phyloP scores from a whole-genome alignment of 1,284 basidiomycete genomes.

The Fomitopsis betulina region DNA sequence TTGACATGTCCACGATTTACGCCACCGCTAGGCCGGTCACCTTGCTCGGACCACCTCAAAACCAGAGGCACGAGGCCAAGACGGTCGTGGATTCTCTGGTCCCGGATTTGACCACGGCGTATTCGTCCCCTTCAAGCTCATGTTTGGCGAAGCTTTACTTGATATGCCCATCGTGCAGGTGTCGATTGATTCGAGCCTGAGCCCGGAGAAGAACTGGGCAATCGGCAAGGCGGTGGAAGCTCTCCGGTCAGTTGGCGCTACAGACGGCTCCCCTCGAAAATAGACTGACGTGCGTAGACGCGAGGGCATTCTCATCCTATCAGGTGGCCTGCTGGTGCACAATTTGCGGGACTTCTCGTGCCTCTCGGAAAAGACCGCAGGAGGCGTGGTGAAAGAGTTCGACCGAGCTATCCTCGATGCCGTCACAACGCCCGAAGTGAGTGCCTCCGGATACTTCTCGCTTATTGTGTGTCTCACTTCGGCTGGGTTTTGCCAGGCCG shows the following conservation, averaged over 20 bases:
- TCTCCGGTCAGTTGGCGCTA: slow-evolving; percentile 39
- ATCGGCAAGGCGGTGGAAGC: slow-evolving; percentile 57
- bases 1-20: background rate
- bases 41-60: slow-evolving; percentile 45
- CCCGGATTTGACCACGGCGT: slow-evolving; percentile 68
- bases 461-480: slow-evolving; percentile 6
- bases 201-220: slow-evolving; percentile 59
- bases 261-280: background rate
- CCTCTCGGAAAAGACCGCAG: slow-evolving; percentile 48
- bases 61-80: slow-evolving; percentile 54
- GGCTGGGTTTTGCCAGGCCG: slow-evolving; percentile 25
- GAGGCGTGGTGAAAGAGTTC: slow-evolving; percentile 47
- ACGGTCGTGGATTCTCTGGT: slow-evolving; percentile 63
- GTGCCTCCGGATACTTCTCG: slow-evolving; percentile 25
- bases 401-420: slow-evolving; percentile 58
- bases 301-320: slow-evolving; percentile 65
- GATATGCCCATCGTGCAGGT: slow-evolving; percentile 66
- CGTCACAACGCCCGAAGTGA: slow-evolving; percentile 42
- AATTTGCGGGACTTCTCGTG: slow-evolving; percentile 54
- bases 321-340: slow-evolving; percentile 67
- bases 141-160: slow-evolving; percentile 64
- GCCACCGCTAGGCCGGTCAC: slow-evolving; percentile 43
- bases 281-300: slow-evolving; percentile 29
- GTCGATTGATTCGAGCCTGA: slow-evolving; percentile 60
- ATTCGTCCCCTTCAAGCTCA: slow-evolving; percentile 72